phyloP scores from a whole-genome alignment of 1,284 basidiomycete species.

The Heterobasidion annosum region DNA sequence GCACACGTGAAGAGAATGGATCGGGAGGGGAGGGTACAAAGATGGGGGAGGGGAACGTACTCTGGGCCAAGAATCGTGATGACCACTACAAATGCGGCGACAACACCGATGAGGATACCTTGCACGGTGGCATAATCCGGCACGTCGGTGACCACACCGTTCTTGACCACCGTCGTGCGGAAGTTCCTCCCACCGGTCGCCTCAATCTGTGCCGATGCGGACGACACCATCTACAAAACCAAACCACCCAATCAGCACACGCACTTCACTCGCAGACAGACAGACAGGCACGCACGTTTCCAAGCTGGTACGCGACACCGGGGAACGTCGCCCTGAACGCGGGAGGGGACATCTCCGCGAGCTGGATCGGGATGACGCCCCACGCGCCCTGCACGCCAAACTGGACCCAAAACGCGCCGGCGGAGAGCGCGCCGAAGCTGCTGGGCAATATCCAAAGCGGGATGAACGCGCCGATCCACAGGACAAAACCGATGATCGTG shows the following conservation, averaged over 20 bases:
- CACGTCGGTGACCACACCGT: slow-evolving; percentile 37
- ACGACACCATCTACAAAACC: slow-evolving; percentile 69
- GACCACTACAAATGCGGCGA: slow-evolving; percentile 58
- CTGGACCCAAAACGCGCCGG: slow-evolving; percentile 82
- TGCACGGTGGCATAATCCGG: slow-evolving; percentile 84
- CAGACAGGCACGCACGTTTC: slow-evolving; percentile 40
- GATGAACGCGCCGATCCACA: slow-evolving; percentile 60
- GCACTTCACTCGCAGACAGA: background rate
- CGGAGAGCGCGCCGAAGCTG: slow-evolving; percentile 56
- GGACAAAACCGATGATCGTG: slow-evolving; percentile 64
- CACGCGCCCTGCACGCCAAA: slow-evolving; percentile 81
- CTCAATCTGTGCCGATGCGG: slow-evolving; percentile 88
- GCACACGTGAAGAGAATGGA: slow-evolving; percentile 5
- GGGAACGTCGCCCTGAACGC: slow-evolving; percentile 93
- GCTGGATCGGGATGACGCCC: slow-evolving; percentile 80
- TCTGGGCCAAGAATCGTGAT: slow-evolving; percentile 68
- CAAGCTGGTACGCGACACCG: slow-evolving; percentile 85
- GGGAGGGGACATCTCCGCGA: slow-evolving; percentile 87
- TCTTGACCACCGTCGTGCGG: slow-evolving; percentile 37
- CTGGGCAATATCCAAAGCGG: slow-evolving; percentile 81
- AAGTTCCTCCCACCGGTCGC: slow-evolving; percentile 61
- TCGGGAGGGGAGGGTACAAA: background rate
- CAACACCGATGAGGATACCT: slow-evolving; percentile 81
- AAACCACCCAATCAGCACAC: slow-evolving; percentile 7
- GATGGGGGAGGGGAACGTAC: slow-evolving; percentile 28